Base-by-base conservation (phyloP, 805 yeast genomes). In the Teunomyces stri region DNA sequence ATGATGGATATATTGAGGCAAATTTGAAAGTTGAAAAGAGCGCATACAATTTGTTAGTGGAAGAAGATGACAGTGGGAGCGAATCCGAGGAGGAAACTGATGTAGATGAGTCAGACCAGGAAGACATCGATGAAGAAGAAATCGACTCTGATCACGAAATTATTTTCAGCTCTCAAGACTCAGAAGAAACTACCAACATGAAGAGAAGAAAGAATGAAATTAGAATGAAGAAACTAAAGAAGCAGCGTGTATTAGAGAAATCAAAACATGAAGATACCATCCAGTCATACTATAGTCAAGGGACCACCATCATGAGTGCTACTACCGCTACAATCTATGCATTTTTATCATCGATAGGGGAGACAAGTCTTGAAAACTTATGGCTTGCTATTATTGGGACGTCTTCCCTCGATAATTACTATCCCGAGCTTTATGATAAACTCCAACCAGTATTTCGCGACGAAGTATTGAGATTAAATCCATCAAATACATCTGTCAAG, bases 341-440 rank as follows among this genome's bases (percentile, higher is more conserved):
- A 1, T 70, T 94, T 44, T 63, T 91, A 18, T 81, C 96, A 0
- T 72, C 84, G 12, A 80, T 92, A 41, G 97, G 97, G 42, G 96
- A 90, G 59, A 86, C 96, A 0, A 81, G 74, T 54, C 54, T 77
- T 11, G 85, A 81, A 42, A 70, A 70, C 49, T 68, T 95, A 40
- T 94, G 99, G 99, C 72, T 90, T 3, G 77, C 96, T 0, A 84
- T 94, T 2, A 79, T 92, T 10, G 99, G 99, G 1, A 83, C 95
- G 0, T 82, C 94, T 0, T 86, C 97, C 0, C 66, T 90, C 36
- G 92, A 87, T 55, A 73, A 76, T 12, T 79, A 80, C 51, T 82
- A 84, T 54, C 92, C 96, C 2, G 82, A 79, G 46, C 83, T 91
- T 0, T 90, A 89, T 64, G 80, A 82, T 44, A 72, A 80, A 38